Evolutionary conservation across 1,284 basidiomycete species (phyloP).

Genomic region (Sporisorium scitamineum): DNA sequence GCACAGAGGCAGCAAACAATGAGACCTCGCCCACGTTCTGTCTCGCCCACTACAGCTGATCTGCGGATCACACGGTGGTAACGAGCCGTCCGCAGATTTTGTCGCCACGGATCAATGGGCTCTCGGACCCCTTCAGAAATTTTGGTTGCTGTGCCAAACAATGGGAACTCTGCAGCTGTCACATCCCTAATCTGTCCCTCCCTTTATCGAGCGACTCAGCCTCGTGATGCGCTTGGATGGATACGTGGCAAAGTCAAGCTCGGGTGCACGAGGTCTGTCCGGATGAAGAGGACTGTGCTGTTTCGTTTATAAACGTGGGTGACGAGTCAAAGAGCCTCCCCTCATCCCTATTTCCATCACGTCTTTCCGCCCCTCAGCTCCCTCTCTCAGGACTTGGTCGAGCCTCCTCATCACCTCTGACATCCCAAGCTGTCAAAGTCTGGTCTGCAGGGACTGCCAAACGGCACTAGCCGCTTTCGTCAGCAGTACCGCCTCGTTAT

Average conservation of each 20-base stretch:
- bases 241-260: background rate
- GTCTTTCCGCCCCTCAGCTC: background rate
- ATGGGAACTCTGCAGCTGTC: slow-evolving; percentile 1
- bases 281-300: background rate
- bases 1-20: background rate
- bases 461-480: background rate
- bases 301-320: background rate
- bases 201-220: background rate
- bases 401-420: background rate
- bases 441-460: slow-evolving; percentile 13
- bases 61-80: background rate
- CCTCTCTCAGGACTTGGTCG: no score
- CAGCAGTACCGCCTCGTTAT: slow-evolving; percentile 6
- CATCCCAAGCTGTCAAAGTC: slow-evolving; percentile 10
- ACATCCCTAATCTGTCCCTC: background rate
- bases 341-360: no score
- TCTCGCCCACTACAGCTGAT: background rate
- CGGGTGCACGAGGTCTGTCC: background rate
- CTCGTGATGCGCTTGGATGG: background rate
- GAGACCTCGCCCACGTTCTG: background rate
- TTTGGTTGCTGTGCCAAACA: background rate
- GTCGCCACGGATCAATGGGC: slow-evolving; percentile 2
- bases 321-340: no score
- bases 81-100: background rate
- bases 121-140: slow-evolving; percentile 1